Percentiles rank a stretch among this genome's conserved stretches.
These are phyloP conservation scores for Petunia axillaris DNA, from an alignment of 257 asterid species.

Conservation along the genomic window DNA sequence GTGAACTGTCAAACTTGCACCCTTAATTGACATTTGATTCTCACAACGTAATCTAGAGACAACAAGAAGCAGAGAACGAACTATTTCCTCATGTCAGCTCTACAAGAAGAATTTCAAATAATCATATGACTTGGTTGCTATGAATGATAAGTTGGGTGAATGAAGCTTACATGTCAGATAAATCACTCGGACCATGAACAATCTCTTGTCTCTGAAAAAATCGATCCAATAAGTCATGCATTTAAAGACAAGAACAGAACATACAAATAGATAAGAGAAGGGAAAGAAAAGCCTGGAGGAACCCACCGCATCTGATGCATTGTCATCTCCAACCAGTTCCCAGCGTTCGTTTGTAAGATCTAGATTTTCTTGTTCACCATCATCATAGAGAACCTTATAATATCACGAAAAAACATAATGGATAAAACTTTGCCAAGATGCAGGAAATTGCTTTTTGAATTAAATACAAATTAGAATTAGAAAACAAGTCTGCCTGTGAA, in stretches of 20 bases:
- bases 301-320: slow-evolving; percentile 27
- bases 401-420: slow-evolving; percentile 17
- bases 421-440: slow-evolving; percentile 9
- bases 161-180: slow-evolving; percentile 28
- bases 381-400: slow-evolving; percentile 40
- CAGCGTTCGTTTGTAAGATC: slow-evolving; percentile 37
- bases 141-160: neutral
- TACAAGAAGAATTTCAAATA: slow-evolving; percentile 13
- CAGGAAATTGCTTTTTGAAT: slow-evolving; percentile 6
- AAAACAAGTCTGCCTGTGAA: slow-evolving; percentile 21
- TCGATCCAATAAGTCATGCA: slow-evolving; percentile 8
- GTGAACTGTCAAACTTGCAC: neutral
- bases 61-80: neutral
- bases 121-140: slow-evolving; percentile 12
- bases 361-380: slow-evolving; percentile 36
- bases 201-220: slow-evolving; percentile 26
- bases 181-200: slow-evolving; percentile 16
- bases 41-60: neutral
- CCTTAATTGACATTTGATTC: neutral
- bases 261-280: neutral
- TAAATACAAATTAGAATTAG: neutral
- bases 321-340: slow-evolving; percentile 32
- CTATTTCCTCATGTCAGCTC: neutral
- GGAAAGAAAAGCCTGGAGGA: neutral
- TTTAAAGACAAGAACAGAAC: neutral